Conservation (phyloP, 768 basidiomycete genomes). For the Lactarius tabidus region DNA sequence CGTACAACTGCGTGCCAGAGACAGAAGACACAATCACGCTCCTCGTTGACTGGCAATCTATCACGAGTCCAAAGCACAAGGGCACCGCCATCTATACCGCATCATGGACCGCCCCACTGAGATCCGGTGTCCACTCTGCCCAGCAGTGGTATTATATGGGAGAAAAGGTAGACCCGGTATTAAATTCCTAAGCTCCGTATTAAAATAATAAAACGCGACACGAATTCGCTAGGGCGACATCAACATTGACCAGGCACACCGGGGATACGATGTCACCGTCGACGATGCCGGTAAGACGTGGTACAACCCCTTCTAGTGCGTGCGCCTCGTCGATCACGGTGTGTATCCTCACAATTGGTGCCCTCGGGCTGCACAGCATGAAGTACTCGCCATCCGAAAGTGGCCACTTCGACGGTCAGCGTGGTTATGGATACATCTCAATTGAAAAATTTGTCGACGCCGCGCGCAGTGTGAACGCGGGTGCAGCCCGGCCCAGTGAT, state of each 20-base stretch:
- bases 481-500: conserved; percentile 57
- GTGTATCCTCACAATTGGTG: neutral
- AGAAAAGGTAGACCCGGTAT: conserved; percentile 57
- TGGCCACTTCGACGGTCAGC: conserved; percentile 92
- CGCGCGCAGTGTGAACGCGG: conserved; percentile 72
- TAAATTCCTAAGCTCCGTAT: neutral
- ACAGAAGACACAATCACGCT: conserved; percentile 96
- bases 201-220: neutral
- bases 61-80: conserved; percentile 65
- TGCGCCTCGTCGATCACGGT: conserved; percentile 22
- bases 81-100: conserved; percentile 93
- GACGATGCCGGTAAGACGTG: conserved; percentile 82
- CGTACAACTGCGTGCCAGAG: conserved; percentile 78
- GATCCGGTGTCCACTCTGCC: conserved; percentile 83
- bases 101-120: conserved; percentile 90
- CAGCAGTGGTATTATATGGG: conserved; percentile 97
- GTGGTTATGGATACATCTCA: conserved; percentile 88
- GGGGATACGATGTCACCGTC: conserved; percentile 86
- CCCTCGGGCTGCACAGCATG: conserved; percentile 51
- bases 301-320: conserved; percentile 91
- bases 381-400: conserved; percentile 91
- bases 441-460: conserved; percentile 92
- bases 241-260: conserved; percentile 87
- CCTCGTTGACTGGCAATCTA: conserved; percentile 89
- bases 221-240: conserved; percentile 68